Evolutionary conservation across 352 stramenopile species (phyloP), one percentile per base, ranked within the genome.

Genomic region (Pilasporangium apinafurcum): DNA sequence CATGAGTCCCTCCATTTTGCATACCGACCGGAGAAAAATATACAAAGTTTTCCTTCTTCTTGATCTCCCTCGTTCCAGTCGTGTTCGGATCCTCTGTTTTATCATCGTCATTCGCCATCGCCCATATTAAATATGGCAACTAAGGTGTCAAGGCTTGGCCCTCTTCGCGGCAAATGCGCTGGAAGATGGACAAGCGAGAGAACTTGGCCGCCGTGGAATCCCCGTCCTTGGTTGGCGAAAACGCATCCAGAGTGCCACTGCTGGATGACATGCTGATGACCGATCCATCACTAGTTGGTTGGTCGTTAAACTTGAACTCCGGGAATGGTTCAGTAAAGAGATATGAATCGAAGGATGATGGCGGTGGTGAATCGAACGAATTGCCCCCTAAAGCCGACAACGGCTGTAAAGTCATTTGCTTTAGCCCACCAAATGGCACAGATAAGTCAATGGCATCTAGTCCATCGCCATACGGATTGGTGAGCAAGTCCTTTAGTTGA

Each of bases 91-190:
- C n/a, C n/a, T n/a, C n/a, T n/a, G n/a, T n/a, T n/a, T n/a, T n/a
- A n/a, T n/a, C n/a, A n/a, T n/a, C n/a, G n/a, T 34, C 29, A n/a
- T n/a, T n/a, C 12, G 12, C 29, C 29, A n/a, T n/a, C 29, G 29
- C 29, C 12, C 21, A 16, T 8, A 7, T 38, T 38, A 20, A 14
- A 38, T 16, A 14, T 20, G 14, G 6, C 31, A 36, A 36, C 8
- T 26, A 29, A 17, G 3, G 24, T 21, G 1, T 21, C 24, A 4
- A 13, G 8, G 18, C 39, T 36, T 80, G 76, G 29, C 65, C 60
- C 33, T 79, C 68, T 56, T 91, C 78, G 30, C 72, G 75, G 51
- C 78, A 91, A 48, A 91, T 91, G 48, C 75, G 71, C 60, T 86
- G 75, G 58, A 91, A 91, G 44, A 91, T 79, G 20, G 70, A 86